A percentile compares a stretch with the other conserved stretches of the same genome.
Conservation (phyloP, 2,329 filamentous ascomycete genomes). For the Neofusicoccum cordaticola region DNA sequence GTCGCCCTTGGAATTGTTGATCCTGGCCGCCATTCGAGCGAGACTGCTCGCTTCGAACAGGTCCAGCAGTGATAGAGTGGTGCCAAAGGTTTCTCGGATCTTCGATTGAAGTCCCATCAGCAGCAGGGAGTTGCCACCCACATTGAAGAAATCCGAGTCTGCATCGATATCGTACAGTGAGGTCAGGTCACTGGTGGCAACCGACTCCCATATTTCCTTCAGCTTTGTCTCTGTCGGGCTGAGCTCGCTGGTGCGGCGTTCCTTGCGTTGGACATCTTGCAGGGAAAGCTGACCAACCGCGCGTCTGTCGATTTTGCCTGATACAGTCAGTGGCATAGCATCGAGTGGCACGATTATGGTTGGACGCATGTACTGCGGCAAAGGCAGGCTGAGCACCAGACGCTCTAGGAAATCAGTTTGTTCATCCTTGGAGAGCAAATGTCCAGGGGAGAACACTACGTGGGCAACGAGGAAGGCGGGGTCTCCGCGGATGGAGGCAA, state of each 20-base stretch:
- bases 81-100: constrained; percentile 25
- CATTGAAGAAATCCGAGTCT: constrained; percentile 31
- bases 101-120: constrained; percentile 36
- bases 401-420: not conserved
- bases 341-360: constrained; percentile 62
- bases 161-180: not conserved
- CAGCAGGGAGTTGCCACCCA: constrained; percentile 38
- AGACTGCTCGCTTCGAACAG: constrained; percentile 14
- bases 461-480: constrained; percentile 27
- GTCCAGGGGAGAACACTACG: constrained; percentile 25
- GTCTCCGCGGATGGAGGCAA: not conserved
- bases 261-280: no score
- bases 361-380: constrained; percentile 73
- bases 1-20: not conserved
- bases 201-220: constrained; percentile 45
- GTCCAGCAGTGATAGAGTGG: constrained; percentile 15
- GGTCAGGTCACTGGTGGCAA: not conserved
- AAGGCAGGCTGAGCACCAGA: constrained; percentile 54
- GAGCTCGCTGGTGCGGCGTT: no score
- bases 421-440: not conserved
- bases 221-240: no score
- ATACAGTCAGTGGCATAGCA: constrained; percentile 51
- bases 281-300: constrained; percentile 64
- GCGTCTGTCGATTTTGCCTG: constrained; percentile 53
- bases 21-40: not conserved